A percentile compares a stretch with the other conserved stretches of the same genome.
Evolutionary conservation across 495 filamentous ascomycete genomes (phyloP).

Genomic region (Penicillium silybi): DNA sequence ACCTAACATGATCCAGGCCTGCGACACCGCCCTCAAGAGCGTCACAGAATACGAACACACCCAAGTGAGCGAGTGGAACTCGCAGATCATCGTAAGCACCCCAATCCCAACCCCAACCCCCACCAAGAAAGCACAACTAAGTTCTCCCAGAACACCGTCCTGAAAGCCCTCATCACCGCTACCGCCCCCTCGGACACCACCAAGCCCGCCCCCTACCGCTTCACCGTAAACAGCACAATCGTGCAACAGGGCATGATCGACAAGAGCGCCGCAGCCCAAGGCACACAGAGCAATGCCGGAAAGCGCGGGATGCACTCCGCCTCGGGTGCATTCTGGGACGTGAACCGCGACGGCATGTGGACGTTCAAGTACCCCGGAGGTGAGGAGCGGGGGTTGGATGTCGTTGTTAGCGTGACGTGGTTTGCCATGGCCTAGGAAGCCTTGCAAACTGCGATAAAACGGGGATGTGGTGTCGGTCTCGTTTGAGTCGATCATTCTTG

Average conservation of each 20-base stretch:
- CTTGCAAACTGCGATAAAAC: conserved; percentile 2
- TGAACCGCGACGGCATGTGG: conserved; percentile 97
- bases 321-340: conserved; percentile 94
- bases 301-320: conserved; percentile 95
- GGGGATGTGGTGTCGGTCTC: not conserved
- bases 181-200: conserved; percentile 55
- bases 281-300: conserved; percentile 54
- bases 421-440: conserved; percentile 44
- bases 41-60: conserved; percentile 77
- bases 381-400: conserved; percentile 80
- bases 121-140: not conserved
- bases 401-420: conserved; percentile 91
- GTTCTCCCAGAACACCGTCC: conserved; percentile 67
- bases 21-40: conserved; percentile 67
- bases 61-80: conserved; percentile 80
- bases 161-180: conserved; percentile 80
- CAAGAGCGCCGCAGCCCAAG: conserved; percentile 37
- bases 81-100: conserved; percentile 74
- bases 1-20: conserved; percentile 56
- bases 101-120: not conserved
- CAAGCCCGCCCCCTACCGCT: conserved; percentile 65
- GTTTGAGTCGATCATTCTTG: too few relatives aligned
- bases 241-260: conserved; percentile 72
- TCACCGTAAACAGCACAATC: conserved; percentile 94
- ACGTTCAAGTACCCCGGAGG: conserved; percentile 89